Conservation (phyloP, 139 green algal genomes). For the Monoraphidium neglectum region DNA sequence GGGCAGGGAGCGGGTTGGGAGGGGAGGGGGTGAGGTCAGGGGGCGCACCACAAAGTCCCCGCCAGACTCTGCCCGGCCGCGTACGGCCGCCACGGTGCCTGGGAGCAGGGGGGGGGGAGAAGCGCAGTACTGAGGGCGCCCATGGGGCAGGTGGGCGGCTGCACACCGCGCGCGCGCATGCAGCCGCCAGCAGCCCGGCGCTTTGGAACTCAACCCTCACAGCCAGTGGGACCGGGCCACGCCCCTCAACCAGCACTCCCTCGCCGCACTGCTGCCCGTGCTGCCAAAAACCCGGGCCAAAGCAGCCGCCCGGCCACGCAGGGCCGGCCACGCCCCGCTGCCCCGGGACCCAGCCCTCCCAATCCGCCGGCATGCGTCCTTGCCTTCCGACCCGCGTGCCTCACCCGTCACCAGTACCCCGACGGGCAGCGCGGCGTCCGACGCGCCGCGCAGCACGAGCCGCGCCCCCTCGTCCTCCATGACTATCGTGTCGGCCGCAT, state of each 20-base stretch:
- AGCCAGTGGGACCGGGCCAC: neutral
- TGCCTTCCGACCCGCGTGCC: neutral
- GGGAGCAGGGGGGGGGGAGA: neutral
- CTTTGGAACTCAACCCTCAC: neutral
- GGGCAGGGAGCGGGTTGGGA: too few relatives aligned
- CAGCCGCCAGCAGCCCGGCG: too few relatives aligned
- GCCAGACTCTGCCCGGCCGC: conserved; percentile 58
- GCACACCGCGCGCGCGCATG: neutral
- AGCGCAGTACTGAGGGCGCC: neutral
- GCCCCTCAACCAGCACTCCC: neutral
- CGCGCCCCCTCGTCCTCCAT: conserved; percentile 95
- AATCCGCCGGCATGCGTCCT: neutral
- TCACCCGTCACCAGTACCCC: conserved; percentile 1
- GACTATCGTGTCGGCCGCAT: conserved; percentile 78
- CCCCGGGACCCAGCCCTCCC: too few relatives aligned
- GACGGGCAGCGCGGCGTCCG: neutral
- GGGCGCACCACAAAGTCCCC: conserved; percentile 79
- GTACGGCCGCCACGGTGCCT: conserved; percentile 85
- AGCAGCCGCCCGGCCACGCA: too few relatives aligned
- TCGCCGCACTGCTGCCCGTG: neutral
- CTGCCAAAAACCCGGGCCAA: neutral
- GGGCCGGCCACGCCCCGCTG: too few relatives aligned
- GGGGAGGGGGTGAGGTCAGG: conserved; percentile 2
- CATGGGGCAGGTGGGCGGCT: neutral
- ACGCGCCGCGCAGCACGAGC: conserved; percentile 49